Conservation (phyloP, 2,329 filamentous ascomycete species). For the Parastagonospora avenae region DNA sequence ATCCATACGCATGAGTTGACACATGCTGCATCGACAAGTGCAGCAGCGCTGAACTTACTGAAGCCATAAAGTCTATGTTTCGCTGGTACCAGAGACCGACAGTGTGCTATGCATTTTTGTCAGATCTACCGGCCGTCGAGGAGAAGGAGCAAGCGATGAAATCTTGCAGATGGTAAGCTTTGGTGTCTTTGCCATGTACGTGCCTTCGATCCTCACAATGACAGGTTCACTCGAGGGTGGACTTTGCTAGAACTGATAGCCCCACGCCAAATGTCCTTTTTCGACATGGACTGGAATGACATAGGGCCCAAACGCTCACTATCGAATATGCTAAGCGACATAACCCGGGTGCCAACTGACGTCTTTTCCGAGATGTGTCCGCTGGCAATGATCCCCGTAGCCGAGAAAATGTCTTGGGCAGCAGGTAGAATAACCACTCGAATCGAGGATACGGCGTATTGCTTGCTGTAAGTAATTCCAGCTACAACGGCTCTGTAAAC, state of each 20-base stretch:
- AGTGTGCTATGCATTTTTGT: neutral
- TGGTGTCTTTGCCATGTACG: too few species aligned
- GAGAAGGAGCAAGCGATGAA: too few species aligned
- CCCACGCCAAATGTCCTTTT: neutral
- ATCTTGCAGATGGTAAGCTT: neutral
- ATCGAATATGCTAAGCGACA: neutral
- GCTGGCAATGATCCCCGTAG: neutral
- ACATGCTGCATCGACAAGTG: neutral
- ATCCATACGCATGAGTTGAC: neutral
- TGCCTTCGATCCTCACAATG: neutral
- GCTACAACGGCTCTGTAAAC: too few species aligned
- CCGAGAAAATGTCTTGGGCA: conserved; percentile 16
- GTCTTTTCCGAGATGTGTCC: neutral
- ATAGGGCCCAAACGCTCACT: neutral
- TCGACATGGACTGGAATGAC: neutral
- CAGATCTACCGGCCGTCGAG: neutral
- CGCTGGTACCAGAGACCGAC: neutral
- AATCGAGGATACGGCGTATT: conserved; percentile 20
- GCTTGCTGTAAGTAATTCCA: conserved; percentile 2
- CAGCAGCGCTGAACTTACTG: neutral
- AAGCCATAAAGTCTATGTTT: neutral
- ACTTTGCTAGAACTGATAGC: neutral
- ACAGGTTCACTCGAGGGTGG: neutral
- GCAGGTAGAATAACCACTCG: conserved; percentile 11
- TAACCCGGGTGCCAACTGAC: neutral